These are phyloP conservation scores for Gossypium aridum DNA, from an alignment of 441 rosid species.

Conservation along the genomic window DNA sequence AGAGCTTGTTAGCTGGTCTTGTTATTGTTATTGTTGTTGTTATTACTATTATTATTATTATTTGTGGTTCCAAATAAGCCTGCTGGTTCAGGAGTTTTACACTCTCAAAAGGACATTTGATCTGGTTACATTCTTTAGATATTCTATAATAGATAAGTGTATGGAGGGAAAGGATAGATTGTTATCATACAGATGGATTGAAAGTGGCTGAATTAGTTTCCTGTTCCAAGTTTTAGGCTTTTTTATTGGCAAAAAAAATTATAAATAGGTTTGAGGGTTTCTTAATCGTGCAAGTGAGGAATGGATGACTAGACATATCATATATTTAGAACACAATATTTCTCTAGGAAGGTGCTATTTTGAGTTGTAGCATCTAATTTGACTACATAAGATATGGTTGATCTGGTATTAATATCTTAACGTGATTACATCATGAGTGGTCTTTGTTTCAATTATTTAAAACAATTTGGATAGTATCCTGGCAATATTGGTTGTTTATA, in stretches of 20 bases:
- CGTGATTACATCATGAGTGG: neutral
- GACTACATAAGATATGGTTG: neutral
- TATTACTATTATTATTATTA: neutral
- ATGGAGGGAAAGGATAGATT: neutral
- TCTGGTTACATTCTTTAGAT: neutral
- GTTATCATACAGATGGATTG: neutral
- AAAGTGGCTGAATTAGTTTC: neutral
- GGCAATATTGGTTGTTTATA: neutral
- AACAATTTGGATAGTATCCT: neutral
- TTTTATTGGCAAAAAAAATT: neutral
- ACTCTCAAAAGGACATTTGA: neutral
- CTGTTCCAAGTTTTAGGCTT: neutral
- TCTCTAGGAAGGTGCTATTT: neutral
- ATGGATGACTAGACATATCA: neutral
- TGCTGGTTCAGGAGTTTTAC: neutral
- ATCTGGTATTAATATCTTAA: neutral
- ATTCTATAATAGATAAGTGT: conserved; percentile 3
- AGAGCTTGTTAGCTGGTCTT: neutral
- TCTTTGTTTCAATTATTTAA: neutral
- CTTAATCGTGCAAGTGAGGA: neutral
- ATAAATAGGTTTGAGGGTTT: neutral
- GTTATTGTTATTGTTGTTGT: neutral
- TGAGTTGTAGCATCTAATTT: neutral
- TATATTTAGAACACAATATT: neutral
- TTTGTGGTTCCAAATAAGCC: neutral